Evolutionary conservation across 2,329 filamentous ascomycete species (phyloP), one percentile per base, ranked within the genome.

Genomic region (Apiospora malaysiana): DNA sequence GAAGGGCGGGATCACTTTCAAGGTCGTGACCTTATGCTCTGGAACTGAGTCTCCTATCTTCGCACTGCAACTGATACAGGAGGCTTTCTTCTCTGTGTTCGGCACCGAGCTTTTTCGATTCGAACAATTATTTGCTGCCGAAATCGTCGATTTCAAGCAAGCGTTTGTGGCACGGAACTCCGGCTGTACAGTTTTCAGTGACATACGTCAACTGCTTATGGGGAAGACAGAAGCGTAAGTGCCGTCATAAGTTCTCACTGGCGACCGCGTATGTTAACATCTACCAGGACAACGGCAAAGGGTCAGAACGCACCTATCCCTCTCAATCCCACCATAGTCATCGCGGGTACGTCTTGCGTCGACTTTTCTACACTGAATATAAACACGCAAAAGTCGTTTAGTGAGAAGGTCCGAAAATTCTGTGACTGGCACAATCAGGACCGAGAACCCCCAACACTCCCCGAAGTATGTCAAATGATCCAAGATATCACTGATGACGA

Each of bases 1-100:
- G n/a, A 70, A 72, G 1, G 78, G 78, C 2, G 76, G 77, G 3
- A 71, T 79, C 10, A 56, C 74, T 16, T 74, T 84, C 67, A 77
- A 77, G n/a, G 78, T 94, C 37, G 92, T 87, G 0, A 95, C 93
- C 0, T 89, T 94, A 83, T 95, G 92, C 77, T 94, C 92, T 1
- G 93, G 93, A 0, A 95, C 93, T 0, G 93, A 95, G 74, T 89
- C 90, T 5, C 93, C 93, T 0, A 81, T 95, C 1, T 83, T 94
- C 1, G 90, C 91, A 0, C 77, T 94, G 18, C 82, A 89, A 18
- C 82, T 91, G 78, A 80, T 94, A 65, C 79, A 81, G 49, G 82
- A 87, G 21, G 81, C 85, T 4, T 73, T 73, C n/a, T 77, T 69
- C 18, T 70, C 72, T 4, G 23, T 7, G 4, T 40, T 1, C 1